A percentile compares a stretch with the other conserved stretches of the same genome.
phyloP scores from a whole-genome alignment of 164 flowering plant genomes.

The Umbellularia californica region DNA sequence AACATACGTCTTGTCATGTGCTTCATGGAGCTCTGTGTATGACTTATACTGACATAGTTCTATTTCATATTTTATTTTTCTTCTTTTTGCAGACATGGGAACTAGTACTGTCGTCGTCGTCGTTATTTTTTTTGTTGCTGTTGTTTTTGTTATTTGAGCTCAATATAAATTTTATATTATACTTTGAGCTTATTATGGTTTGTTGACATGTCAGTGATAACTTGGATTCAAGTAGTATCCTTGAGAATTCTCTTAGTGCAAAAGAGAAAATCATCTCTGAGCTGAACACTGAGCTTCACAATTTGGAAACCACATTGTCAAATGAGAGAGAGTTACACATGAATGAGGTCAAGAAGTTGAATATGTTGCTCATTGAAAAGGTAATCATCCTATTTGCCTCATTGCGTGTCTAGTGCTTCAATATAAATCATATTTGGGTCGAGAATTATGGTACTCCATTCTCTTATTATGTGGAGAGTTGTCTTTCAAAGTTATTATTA shows the following conservation, averaged over 20 bases:
- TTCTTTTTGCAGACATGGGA: background rate
- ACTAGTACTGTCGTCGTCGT: background rate
- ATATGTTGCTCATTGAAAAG: constrained; percentile 73
- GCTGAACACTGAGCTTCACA: constrained; percentile 86
- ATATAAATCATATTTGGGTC: background rate
- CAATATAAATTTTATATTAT: too few species aligned
- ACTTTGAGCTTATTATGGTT: constrained; percentile 10
- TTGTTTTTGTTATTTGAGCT: background rate
- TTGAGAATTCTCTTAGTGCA: constrained; percentile 84
- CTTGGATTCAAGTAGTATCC: constrained; percentile 56
- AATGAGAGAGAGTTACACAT: constrained; percentile 80
- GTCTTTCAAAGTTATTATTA: background rate
- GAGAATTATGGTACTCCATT: background rate
- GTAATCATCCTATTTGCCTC: constrained; percentile 27
- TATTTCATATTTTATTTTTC: background rate
- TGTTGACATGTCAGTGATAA: constrained; percentile 55
- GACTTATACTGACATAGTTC: background rate
- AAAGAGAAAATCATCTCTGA: constrained; percentile 98
- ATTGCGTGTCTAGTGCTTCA: background rate
- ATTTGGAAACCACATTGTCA: constrained; percentile 70
- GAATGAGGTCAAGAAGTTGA: constrained; percentile 78
- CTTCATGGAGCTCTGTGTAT: background rate
- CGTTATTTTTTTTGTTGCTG: background rate
- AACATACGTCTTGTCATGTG: background rate
- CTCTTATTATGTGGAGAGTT: background rate